Evolutionary conservation across 2,329 filamentous ascomycete genomes (phyloP), one percentile per base, ranked within the genome.

Genomic region (Epichloe gansuensis): DNA sequence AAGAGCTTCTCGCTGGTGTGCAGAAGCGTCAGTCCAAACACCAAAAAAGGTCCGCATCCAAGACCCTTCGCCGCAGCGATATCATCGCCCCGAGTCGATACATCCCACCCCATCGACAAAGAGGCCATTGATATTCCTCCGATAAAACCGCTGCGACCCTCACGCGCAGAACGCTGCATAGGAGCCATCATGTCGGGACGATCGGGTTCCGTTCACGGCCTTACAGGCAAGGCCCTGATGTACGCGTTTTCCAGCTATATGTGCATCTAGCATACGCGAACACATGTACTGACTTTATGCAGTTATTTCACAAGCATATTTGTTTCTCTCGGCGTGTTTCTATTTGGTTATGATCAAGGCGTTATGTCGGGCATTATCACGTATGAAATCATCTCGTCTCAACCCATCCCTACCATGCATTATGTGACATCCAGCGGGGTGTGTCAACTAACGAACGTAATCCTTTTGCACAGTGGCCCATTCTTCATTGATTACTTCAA

Each of bases 281-380:
- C 6, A 39, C 17, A 11, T 44, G 3, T 28, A 13, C 56, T 37
- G 28, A 25, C 52, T 23, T 11, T 7, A 25, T 31, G 5, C 63
- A 95, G 90, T 59, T 95, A 95, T 67, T 96, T 96, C 66, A 96
- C 91, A 48, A 95, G 88, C 71, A 86, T 96, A 46, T 88, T 91
- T 65, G 87, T 91, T 56, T 91, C 87, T 54, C 72, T 93, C 63
- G 88, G 88, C 50, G 88, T 94, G 28, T 94, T 94, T 64, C 74
- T 94, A 21, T 94, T 94, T 64, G 88, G 88, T 58, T 93, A 93
- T 75, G 88, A 93, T 68, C 88, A 93, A 67, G 88, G 88, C 62
- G 88, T 93, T 58, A 93, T 93, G 88, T 91, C 87, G 56, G 78
- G 78, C 54, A 81, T 82, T 57, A 81, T 82, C 62, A 81, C 77